These are phyloP conservation scores for Grosmannia penicillata DNA, from an alignment of 2,329 filamentous ascomycete species.

Conservation along the genomic window DNA sequence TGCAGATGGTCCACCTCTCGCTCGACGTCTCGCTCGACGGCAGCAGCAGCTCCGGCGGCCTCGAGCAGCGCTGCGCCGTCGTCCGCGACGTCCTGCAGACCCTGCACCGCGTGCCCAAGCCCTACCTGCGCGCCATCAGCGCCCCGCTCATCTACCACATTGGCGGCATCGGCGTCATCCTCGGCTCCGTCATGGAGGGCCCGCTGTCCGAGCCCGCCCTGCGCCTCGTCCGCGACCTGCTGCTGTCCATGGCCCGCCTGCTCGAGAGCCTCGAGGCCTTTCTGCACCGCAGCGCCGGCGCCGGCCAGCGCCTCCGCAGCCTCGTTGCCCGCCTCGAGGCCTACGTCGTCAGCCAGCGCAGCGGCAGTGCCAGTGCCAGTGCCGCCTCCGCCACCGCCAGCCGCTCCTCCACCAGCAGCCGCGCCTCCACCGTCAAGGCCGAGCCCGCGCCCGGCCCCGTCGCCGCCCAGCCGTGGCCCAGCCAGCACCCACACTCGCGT, in stretches of 20 bases:
- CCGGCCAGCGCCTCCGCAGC: conserved; percentile 7
- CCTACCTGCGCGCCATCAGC: conserved; percentile 17
- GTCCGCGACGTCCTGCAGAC: conserved; percentile 16
- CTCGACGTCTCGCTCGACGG: conserved; percentile 13
- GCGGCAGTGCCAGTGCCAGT: not conserved
- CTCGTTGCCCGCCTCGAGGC: conserved; percentile 8
- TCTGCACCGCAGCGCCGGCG: conserved; percentile 7
- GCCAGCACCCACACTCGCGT: not conserved
- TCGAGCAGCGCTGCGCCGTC: conserved; percentile 17
- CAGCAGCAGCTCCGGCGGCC: too few relatives aligned
- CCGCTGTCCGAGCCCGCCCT: conserved; percentile 16
- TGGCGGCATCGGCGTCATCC: conserved; percentile 19
- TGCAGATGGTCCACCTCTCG: conserved; percentile 18
- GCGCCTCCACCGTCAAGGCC: too few relatives aligned
- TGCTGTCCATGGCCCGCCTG: conserved; percentile 17
- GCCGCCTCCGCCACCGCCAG: not conserved
- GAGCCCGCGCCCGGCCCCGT: not conserved
- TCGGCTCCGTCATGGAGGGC: conserved; percentile 19
- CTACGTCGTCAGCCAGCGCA: conserved; percentile 2
- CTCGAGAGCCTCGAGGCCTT: conserved; percentile 13
- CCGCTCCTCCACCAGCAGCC: not conserved
- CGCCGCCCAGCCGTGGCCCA: not conserved
- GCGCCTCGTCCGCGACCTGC: conserved; percentile 14
- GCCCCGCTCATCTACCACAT: conserved; percentile 19
- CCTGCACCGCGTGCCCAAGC: conserved; percentile 14